Base-by-base conservation (phyloP, 2,329 filamentous ascomycete genomes). In the Lizonia empirigonia region DNA sequence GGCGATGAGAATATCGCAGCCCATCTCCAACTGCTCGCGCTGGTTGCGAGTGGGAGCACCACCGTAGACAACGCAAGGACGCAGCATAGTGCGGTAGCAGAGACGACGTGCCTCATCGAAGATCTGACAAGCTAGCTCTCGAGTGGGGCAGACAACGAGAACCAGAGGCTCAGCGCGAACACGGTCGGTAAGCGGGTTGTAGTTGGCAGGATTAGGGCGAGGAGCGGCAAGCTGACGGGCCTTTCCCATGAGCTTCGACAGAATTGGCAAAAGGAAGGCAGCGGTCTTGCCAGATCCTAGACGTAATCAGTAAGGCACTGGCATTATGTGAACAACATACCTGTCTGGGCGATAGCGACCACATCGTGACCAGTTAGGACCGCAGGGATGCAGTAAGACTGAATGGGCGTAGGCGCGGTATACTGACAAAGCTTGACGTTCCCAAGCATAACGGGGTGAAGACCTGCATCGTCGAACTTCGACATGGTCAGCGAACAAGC, bases 201-300 rank as follows among this genome's bases (percentile, higher is more conserved):
- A 87, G 0, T 76, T 79, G 1, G 73, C 71, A 0, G 83, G 79
- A 56, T 87, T 85, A 0, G 92, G 91, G 4, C 92, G 88, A 35
- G 85, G 81, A 5, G 90, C 92, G 1, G 87, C 87, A 6, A 97
- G 77, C 75, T 91, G 92, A 76, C 91, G 94, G 5, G 89, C 91
- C 76, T 97, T 97, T 20, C 94, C 94, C 91, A 97, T 97, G 18
- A 99, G 77, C 71, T 89, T 88, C 53, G 91, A 96, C 42, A 97
- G 68, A 53, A 96, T 89, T 0, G 94, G 94, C 47, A 97, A 85
- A 4, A 99, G 76, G 68, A 94, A 99, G 0, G 94, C 92, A 0
- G 89, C 93, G 0, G 94, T 99, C 80, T 99, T 99, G 44, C 94
- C 94, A 20, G 93, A 97, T 16, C 94, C 93, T 97, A 16, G 7